These are phyloP conservation scores for Yarrowia phangngaensis DNA, from an alignment of 805 yeast species.

Conservation along the genomic window DNA sequence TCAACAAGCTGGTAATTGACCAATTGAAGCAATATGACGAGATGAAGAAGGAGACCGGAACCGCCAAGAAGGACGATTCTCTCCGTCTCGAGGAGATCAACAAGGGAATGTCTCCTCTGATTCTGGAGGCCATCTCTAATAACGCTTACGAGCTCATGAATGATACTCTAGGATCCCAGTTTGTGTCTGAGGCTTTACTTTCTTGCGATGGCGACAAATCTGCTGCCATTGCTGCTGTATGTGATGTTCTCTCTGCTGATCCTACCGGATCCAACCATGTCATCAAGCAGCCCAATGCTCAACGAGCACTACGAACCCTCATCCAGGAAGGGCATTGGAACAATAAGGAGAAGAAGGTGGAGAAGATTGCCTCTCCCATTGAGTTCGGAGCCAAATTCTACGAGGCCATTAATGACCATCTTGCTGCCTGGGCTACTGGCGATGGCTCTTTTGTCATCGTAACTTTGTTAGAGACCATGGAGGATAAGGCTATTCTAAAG, in stretches of 20 bases:
- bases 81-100: constrained; percentile 70
- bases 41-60: constrained; percentile 49
- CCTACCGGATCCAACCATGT: constrained; percentile 60
- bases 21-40: constrained; percentile 59
- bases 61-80: constrained; percentile 81
- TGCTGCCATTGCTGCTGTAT: constrained; percentile 51
- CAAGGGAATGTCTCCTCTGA: constrained; percentile 58
- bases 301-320: constrained; percentile 68
- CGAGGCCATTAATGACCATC: constrained; percentile 52
- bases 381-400: constrained; percentile 43
- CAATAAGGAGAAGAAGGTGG: constrained; percentile 53
- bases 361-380: constrained; percentile 46
- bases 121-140: constrained; percentile 54
- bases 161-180: constrained; percentile 81
- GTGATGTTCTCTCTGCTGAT: constrained; percentile 51
- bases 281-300: constrained; percentile 64
- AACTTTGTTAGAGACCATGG: constrained; percentile 66
- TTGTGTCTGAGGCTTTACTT: constrained; percentile 68
- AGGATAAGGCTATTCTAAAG: constrained; percentile 43
- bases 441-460: constrained; percentile 78
- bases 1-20: constrained; percentile 62
- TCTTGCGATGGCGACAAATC: constrained; percentile 46
- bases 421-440: constrained; percentile 65
- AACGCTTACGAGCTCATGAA: constrained; percentile 51
- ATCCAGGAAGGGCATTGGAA: constrained; percentile 86